A percentile compares a stretch with the other conserved stretches of the same genome.
These are phyloP conservation scores for Alloascoidea hylecoeti DNA, from an alignment of 805 yeast species.

Conservation along the genomic window DNA sequence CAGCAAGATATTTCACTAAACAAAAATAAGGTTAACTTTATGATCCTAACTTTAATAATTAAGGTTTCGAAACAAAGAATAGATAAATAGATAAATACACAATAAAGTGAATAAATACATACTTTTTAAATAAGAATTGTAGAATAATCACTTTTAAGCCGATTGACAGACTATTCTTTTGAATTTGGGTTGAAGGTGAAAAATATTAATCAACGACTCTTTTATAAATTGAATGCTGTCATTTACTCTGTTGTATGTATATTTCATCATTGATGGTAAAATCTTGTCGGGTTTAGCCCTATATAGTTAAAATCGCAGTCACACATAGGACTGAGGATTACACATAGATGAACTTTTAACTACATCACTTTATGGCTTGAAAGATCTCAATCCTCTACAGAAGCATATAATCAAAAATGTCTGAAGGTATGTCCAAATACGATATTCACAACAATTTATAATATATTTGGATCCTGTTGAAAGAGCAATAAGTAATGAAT, in stretches of 20 bases:
- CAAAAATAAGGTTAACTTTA: slow-evolving; percentile 1
- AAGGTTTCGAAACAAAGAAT: neutral
- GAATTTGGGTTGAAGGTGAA: slow-evolving; percentile 27
- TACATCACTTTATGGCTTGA: too few relatives aligned
- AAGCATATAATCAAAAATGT: too few relatives aligned
- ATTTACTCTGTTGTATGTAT: neutral
- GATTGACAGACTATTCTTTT: slow-evolving; percentile 74
- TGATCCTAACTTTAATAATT: neutral
- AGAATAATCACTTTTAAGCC: slow-evolving; percentile 77
- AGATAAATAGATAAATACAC: neutral
- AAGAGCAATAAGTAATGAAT: too few relatives aligned
- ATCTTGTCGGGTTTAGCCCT: too few relatives aligned
- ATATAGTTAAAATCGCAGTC: slow-evolving; percentile 1
- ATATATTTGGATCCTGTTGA: too few relatives aligned
- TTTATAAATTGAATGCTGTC: neutral
- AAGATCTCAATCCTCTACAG: too few relatives aligned
- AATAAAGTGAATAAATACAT: neutral
- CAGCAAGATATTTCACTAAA: slow-evolving; percentile 94
- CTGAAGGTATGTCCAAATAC: too few relatives aligned
- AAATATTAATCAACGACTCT: slow-evolving; percentile 7
- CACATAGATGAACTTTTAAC: slow-evolving; percentile 12
- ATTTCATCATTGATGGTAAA: too few relatives aligned
- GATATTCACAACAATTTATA: too few relatives aligned
- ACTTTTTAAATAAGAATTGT: slow-evolving; percentile 4
- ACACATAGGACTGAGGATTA: neutral